phyloP scores from a whole-genome alignment of 495 filamentous ascomycete genomes.

The Aspergillus panamensis region DNA sequence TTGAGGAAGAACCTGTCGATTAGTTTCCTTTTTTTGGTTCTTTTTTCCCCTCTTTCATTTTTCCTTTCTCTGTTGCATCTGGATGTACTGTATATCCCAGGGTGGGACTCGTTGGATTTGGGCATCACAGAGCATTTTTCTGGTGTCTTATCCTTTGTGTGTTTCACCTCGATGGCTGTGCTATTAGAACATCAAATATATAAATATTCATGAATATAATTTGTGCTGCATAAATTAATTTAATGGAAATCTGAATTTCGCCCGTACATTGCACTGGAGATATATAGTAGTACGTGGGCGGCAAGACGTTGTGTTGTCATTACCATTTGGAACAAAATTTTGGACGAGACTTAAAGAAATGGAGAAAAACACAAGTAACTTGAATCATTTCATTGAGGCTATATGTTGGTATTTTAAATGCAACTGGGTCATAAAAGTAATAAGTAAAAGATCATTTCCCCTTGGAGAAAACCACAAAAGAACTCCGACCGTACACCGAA shows the following conservation, averaged over 20 bases:
- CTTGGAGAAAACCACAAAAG: neutral
- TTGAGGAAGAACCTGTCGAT: slow-evolving; percentile 78
- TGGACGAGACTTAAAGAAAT: too few relatives aligned
- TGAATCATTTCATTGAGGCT: too few relatives aligned
- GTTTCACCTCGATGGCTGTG: neutral
- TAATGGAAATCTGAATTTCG: neutral
- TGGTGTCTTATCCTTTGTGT: neutral
- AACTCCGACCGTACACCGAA: slow-evolving; percentile 17
- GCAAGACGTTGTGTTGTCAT: too few relatives aligned
- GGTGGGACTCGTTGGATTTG: slow-evolving; percentile 4
- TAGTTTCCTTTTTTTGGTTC: slow-evolving; percentile 26
- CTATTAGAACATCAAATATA: slow-evolving; percentile 1
- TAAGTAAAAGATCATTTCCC: slow-evolving; percentile 5
- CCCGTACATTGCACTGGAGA: too few relatives aligned
- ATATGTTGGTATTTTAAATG: too few relatives aligned
- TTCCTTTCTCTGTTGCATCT: slow-evolving; percentile 2
- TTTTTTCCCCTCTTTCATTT: slow-evolving; percentile 5
- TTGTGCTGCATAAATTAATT: neutral
- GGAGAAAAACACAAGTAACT: too few relatives aligned
- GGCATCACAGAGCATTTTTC: neutral
- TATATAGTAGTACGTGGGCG: too few relatives aligned
- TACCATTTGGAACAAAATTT: too few relatives aligned
- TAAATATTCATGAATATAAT: neutral
- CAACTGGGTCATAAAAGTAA: too few relatives aligned
- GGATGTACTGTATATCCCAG: slow-evolving; percentile 15